A percentile compares a stretch with the other conserved stretches of the same genome.
Evolutionary conservation across 208 protist genomes (phyloP).

Genomic region (Wallacemonas collosoma): DNA sequence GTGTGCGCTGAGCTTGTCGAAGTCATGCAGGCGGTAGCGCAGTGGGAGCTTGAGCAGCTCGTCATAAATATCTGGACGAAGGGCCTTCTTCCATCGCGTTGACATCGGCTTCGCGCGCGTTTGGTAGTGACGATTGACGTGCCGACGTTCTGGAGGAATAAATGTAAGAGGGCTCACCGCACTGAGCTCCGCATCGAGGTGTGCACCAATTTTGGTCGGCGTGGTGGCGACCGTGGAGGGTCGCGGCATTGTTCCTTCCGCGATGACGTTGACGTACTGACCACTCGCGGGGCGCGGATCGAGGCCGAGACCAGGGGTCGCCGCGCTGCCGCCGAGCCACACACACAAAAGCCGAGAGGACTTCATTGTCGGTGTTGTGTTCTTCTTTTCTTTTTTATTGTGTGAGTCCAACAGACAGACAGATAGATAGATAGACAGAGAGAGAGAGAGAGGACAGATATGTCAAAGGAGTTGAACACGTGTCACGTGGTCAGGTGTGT

Average conservation of each 20-base stretch:
- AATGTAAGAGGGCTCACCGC: conserved; percentile 17
- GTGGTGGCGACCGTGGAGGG: not conserved
- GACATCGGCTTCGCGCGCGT: conserved; percentile 28
- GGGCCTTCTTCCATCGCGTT: conserved; percentile 53
- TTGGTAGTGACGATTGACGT: conserved; percentile 12
- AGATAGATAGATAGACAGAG: conserved; percentile 18
- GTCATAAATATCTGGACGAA: conserved; percentile 84
- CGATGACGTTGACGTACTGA: conserved; percentile 78
- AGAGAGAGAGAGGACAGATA: not conserved
- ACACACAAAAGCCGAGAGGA: conserved; percentile 27
- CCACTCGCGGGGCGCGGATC: conserved; percentile 54
- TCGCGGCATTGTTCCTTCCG: conserved; percentile 46
- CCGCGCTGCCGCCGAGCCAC: conserved; percentile 73
- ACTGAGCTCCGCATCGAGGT: conserved; percentile 24
- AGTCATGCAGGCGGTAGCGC: conserved; percentile 80
- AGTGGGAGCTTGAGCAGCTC: conserved; percentile 87
- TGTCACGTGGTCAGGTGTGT: no score
- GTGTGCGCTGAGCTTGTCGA: conserved; percentile 52
- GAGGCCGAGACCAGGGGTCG: conserved; percentile 51
- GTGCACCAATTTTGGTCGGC: conserved; percentile 18
- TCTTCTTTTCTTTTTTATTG: not conserved
- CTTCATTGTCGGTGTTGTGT: not conserved
- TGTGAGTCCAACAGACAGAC: not conserved
- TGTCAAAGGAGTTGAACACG: no score
- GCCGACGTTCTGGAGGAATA: conserved; percentile 11